These are phyloP conservation scores for Gentiana straminea DNA, from an alignment of 257 asterid genomes.

Conservation along the genomic window DNA sequence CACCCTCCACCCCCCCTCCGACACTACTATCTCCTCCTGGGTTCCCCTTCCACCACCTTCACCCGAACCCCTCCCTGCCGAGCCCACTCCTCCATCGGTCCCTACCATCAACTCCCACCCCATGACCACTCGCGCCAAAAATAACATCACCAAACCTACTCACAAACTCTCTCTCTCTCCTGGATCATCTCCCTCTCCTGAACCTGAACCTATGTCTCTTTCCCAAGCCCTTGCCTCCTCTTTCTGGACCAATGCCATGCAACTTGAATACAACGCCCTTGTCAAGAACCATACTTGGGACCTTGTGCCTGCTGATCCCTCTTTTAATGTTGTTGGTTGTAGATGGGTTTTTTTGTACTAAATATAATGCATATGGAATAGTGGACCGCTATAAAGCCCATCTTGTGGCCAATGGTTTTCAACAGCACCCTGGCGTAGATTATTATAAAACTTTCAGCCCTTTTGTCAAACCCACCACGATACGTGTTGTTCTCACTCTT, in stretches of 20 bases:
- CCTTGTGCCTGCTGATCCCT: not conserved
- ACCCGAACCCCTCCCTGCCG: not conserved
- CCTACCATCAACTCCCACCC: not conserved
- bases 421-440: not conserved
- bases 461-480: not conserved
- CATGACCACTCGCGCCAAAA: not conserved
- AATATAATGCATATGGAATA: not conserved
- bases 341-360: slow-evolving; percentile 1
- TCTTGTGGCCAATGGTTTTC: not conserved
- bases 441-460: not conserved
- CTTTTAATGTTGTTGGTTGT: not conserved
- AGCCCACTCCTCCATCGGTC: not conserved
- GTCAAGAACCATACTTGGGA: not conserved
- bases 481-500: not conserved
- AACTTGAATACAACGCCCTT: not conserved
- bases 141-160: not conserved
- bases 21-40: not conserved
- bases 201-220: not conserved
- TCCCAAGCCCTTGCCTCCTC: not conserved
- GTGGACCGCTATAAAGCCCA: not conserved
- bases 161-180: not conserved
- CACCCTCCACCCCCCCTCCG: not conserved
- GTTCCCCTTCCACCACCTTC: not conserved
- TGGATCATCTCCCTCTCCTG: not conserved
- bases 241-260: not conserved